Percentiles rank a stretch among this genome's conserved stretches.
Evolutionary conservation across 164 flowering plant genomes (phyloP).

Genomic region (Magnolia sinica): DNA sequence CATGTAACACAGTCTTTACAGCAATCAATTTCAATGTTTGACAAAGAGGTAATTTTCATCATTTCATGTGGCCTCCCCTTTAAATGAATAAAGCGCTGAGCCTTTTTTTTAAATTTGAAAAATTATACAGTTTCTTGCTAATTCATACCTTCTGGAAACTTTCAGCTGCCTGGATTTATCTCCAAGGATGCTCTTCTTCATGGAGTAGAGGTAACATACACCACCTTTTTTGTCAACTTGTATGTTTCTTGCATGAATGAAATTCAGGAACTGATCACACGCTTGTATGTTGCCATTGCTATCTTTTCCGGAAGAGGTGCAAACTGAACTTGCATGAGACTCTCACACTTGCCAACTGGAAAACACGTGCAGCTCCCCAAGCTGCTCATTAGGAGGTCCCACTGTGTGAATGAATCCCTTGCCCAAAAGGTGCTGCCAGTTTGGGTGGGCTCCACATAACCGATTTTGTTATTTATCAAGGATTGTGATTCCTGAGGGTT

Average conservation of each 20-base stretch:
- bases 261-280: neutral
- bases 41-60: conserved; percentile 61
- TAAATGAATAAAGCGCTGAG: neutral
- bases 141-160: conserved; percentile 9
- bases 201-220: conserved; percentile 79
- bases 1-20: conserved; percentile 73
- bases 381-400: no score
- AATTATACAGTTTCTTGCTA: neutral
- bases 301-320: no score
- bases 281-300: no score
- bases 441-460: no score
- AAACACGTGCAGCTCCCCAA: no score
- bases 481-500: no score
- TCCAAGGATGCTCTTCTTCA: conserved; percentile 82
- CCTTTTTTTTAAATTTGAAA: neutral
- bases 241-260: neutral
- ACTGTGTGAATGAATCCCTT: no score
- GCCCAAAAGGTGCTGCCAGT: no score
- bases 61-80: neutral
- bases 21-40: conserved; percentile 60
- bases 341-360: no score
- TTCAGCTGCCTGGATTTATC: conserved; percentile 88
- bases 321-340: no score
- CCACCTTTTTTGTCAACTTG: neutral
- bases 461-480: no score